Evolutionary conservation across 1,139 yeast species (phyloP), one percentile per base, ranked within the genome.

Genomic region (Scheffersomyces illinoinensis): DNA sequence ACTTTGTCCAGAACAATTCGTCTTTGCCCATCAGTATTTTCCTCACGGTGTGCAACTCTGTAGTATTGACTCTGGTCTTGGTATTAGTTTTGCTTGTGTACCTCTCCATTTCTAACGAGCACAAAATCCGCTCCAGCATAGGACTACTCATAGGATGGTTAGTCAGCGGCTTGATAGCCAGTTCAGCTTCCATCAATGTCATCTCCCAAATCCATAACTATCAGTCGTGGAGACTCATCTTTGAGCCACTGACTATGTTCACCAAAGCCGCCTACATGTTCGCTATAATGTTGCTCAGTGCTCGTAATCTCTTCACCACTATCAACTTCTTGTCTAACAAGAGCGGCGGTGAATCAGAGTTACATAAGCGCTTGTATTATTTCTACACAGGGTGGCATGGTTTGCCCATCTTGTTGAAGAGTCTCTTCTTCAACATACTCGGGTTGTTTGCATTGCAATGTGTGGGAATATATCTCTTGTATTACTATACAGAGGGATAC

Each of bases 131-230:
- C 56, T 88, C 93, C 2, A 82, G 81, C 64, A 54, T 78, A 2
- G 93, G 95, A 0, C 73, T 90, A 14, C 64, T 88, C 7, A 58
- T 82, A n/a, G 93, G 93, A 0, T 87, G 89, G 77, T 39, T 80
- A 0, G 83, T 83, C 1, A 87, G 88, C 62, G 68, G 81, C 1
- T 51, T 73, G 0, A 68, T 90, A 6, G 75, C 91, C 14, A 74
- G 87, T 1, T 78, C 90, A 0, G 82, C 86, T 1, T 80, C 93
- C 0, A 62, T 87, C 8, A 81, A 69, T 53, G 47, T 77, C 5
- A 61, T 72, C 7, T 65, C 71, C 4, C 46, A 56, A 7, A 26
- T 67, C 8, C 66, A 67, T 54, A 66, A 67, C 8, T 63, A 62
- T 53, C 62, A 62, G 33, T 62, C 71, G 5, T 77, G 79, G 80